Percentiles rank a stretch among this genome's conserved stretches.
Conservation (phyloP, 2,329 filamentous ascomycete genomes). For the Talaromyces albobiverticillius region DNA sequence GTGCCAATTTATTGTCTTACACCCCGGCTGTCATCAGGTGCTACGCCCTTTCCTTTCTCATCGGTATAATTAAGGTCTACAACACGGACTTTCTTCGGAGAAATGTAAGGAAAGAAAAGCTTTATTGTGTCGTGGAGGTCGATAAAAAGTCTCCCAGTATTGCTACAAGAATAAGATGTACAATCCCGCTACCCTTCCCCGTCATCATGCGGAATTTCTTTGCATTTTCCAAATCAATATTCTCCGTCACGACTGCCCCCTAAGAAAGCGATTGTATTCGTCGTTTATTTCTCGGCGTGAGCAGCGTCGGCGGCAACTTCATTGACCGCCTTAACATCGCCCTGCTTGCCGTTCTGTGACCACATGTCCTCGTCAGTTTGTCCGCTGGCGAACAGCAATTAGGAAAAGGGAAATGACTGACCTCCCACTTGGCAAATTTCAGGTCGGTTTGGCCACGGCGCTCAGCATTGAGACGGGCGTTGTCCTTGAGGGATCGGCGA, state of each 20-base stretch:
- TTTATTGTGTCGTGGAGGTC: constrained; percentile 14
- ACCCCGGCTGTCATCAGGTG: no score
- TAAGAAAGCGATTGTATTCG: background rate
- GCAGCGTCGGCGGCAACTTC: constrained; percentile 52
- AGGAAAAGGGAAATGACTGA: constrained; percentile 52
- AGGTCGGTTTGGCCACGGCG: constrained; percentile 86
- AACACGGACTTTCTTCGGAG: background rate
- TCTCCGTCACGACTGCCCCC: background rate
- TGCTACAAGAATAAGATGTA: constrained; percentile 36
- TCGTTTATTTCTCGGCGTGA: constrained; percentile 41
- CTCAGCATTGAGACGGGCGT: constrained; percentile 82
- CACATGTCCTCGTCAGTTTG: constrained; percentile 28
- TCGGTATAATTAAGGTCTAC: no score
- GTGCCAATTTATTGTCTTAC: no score
- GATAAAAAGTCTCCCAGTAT: constrained; percentile 20
- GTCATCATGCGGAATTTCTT: background rate
- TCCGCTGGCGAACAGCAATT: constrained; percentile 1
- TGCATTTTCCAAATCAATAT: background rate
- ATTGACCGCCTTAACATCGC: constrained; percentile 72
- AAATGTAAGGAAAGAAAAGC: background rate
- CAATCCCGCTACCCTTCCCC: constrained; percentile 12
- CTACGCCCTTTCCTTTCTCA: no score
- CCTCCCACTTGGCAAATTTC: constrained; percentile 92
- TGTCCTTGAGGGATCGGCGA: constrained; percentile 95
- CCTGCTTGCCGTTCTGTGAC: constrained; percentile 89